phyloP scores from a whole-genome alignment of 192 early-diverging fungal genomes.

The Podila minutissima region DNA sequence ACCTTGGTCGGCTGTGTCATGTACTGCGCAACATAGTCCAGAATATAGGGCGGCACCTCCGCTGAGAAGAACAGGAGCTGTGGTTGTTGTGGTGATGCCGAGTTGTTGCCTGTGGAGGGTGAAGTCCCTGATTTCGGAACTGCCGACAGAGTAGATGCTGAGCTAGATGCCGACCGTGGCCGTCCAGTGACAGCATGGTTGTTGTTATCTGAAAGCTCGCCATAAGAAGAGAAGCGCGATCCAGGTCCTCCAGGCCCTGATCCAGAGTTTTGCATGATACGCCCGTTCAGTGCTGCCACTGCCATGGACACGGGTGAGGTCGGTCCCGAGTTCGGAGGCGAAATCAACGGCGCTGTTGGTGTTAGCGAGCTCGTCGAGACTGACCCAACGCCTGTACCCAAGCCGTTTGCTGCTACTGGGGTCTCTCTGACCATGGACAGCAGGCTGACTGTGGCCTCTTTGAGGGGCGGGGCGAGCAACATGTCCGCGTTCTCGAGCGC shows the following conservation, averaged over 20 bases:
- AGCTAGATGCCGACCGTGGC: constrained; percentile 15
- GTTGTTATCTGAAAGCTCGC: background rate
- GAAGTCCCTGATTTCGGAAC: background rate
- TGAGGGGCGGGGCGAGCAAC: constrained; percentile 25
- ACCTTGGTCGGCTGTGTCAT: constrained; percentile 47
- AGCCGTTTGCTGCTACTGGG: background rate
- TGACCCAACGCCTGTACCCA: background rate
- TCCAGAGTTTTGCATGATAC: constrained; percentile 3
- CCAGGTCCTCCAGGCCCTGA: background rate
- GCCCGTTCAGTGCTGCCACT: constrained; percentile 39
- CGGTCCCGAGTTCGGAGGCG: constrained; percentile 40
- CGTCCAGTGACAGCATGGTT: background rate
- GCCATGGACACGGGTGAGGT: constrained; percentile 47
- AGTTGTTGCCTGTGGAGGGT: background rate
- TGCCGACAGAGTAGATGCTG: background rate
- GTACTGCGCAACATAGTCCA: constrained; percentile 44
- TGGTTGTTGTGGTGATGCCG: constrained; percentile 5
- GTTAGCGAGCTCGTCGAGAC: background rate
- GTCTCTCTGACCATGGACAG: constrained; percentile 38
- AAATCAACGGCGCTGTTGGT: constrained; percentile 1
- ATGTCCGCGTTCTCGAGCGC: constrained; percentile 48
- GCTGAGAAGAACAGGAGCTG: constrained; percentile 46
- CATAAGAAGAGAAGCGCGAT: constrained; percentile 4
- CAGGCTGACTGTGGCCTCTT: constrained; percentile 41
- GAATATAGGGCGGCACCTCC: constrained; percentile 28